A percentile compares a stretch with the other conserved stretches of the same genome.
Evolutionary conservation across 2,329 filamentous ascomycete genomes (phyloP).

Genomic region (Geosmithia flava): DNA sequence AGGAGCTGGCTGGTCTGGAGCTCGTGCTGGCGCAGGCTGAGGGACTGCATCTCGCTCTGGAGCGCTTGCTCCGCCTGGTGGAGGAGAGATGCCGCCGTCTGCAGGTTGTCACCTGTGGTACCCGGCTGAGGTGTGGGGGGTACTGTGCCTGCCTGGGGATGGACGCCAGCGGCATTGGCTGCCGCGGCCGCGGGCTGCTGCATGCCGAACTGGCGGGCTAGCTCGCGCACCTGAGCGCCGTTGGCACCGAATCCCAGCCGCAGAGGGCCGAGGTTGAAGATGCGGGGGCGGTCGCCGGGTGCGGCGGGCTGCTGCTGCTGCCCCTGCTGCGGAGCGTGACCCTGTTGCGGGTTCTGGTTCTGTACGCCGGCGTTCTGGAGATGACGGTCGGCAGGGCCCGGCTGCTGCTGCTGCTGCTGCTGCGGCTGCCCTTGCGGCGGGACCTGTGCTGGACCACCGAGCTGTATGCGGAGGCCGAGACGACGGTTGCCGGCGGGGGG

Average conservation of each 20-base stretch:
- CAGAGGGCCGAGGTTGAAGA: conserved; percentile 64
- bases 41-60: conserved; percentile 49
- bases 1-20: conserved; percentile 55
- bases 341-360: background rate
- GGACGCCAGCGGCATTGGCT: background rate
- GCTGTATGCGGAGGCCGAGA: conserved; percentile 16
- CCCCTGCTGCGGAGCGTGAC: conserved; percentile 2
- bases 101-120: conserved; percentile 16
- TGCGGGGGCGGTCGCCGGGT: conserved; percentile 31
- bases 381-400: background rate
- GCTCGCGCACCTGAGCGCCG: conserved; percentile 51
- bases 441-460: conserved; percentile 10
- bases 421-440: conserved; percentile 10
- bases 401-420: conserved; percentile 8
- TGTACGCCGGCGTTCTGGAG: too few relatives aligned
- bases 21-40: conserved; percentile 55
- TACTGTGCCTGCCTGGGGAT: background rate
- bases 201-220: conserved; percentile 50
- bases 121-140: conserved; percentile 8
- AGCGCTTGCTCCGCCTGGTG: conserved; percentile 57
- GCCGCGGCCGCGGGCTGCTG: conserved; percentile 14
- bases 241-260: conserved; percentile 67
- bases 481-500: conserved; percentile 11
- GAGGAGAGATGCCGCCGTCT: conserved; percentile 46
- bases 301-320: conserved; percentile 2